phyloP scores from a whole-genome alignment of 306 rosid genomes.

The Nissolia schottii region DNA sequence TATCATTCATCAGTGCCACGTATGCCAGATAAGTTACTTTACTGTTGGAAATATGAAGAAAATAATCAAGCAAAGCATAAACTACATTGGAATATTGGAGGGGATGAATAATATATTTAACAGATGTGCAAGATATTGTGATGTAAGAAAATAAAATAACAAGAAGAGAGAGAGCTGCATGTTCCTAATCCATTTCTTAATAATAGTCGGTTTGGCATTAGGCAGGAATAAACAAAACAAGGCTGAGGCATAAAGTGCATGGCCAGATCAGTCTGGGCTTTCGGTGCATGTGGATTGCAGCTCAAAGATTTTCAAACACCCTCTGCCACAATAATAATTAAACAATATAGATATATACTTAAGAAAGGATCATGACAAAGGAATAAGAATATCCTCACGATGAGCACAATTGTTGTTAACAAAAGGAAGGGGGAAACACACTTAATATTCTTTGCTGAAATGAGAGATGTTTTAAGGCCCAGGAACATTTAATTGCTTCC shows the following conservation, averaged over 20 bases:
- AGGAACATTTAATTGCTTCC: background rate
- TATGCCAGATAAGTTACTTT: too few species aligned
- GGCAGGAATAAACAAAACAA: background rate
- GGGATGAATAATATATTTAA: background rate
- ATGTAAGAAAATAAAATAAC: too few species aligned
- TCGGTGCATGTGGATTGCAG: slow-evolving; percentile 22
- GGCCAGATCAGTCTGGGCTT: background rate
- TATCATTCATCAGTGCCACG: too few species aligned
- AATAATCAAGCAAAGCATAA: background rate
- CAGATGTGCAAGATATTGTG: background rate
- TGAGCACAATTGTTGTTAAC: too few species aligned
- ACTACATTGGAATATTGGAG: background rate
- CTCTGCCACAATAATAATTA: background rate
- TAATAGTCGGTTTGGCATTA: background rate
- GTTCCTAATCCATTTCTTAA: background rate
- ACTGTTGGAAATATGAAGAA: too few species aligned
- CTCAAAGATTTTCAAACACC: background rate
- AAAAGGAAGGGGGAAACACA: too few species aligned
- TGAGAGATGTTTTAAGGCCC: background rate
- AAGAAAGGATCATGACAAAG: background rate
- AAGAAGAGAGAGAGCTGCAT: background rate
- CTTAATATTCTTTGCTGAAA: background rate
- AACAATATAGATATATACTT: too few species aligned
- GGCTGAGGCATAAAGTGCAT: background rate
- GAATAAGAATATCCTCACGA: background rate